Evolutionary conservation across 2,329 filamentous ascomycete species (phyloP).

Genomic region (Fusarium oxysporum): DNA sequence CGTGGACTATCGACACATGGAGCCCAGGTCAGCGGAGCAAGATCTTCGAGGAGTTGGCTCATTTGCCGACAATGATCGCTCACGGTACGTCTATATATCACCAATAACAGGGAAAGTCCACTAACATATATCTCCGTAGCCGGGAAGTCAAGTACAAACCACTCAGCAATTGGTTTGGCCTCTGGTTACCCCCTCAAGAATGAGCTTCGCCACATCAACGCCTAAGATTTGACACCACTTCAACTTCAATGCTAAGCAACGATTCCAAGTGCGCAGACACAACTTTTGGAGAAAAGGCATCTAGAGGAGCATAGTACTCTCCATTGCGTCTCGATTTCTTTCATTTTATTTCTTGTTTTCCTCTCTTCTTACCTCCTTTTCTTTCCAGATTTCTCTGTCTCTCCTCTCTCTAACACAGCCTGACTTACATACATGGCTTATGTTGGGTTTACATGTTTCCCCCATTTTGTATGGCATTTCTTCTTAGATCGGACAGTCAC

Average conservation of each 20-base stretch:
- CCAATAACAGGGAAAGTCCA: neutral
- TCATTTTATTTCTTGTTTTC: neutral
- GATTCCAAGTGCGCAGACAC: neutral
- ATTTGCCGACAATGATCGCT: conserved; percentile 37
- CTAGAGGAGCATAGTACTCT: neutral
- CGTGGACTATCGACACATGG: conserved; percentile 25
- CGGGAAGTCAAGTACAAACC: conserved; percentile 45
- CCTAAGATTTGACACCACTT: neutral
- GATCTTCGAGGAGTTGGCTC: conserved; percentile 42
- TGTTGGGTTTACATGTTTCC: neutral
- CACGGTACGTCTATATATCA: conserved; percentile 14
- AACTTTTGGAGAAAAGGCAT: neutral
- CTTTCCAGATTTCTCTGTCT: neutral
- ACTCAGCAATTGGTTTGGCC: conserved; percentile 45
- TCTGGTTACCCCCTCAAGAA: conserved; percentile 43
- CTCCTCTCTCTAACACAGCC: neutral
- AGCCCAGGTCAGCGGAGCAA: conserved; percentile 29
- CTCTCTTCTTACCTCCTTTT: neutral
- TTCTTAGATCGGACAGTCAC: neutral
- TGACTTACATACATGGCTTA: neutral
- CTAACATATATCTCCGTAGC: conserved; percentile 19
- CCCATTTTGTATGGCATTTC: neutral
- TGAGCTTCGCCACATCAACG: neutral
- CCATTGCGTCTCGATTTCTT: neutral
- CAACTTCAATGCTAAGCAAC: conserved; percentile 1